Conservation (phyloP, 129 eudicot genomes). For the Gnaphalium uliginosum region DNA sequence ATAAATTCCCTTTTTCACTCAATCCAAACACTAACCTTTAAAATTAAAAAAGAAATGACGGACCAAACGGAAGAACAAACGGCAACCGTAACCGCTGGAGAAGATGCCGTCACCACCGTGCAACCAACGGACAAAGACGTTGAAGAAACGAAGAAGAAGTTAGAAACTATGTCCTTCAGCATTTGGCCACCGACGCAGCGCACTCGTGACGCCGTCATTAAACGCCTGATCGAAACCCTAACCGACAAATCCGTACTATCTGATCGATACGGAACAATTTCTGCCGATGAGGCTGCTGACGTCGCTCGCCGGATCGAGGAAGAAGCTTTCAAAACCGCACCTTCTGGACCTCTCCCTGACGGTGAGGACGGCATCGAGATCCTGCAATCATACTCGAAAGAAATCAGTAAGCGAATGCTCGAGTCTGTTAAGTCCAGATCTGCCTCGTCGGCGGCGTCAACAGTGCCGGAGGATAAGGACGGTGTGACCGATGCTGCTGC, state of each 20-base stretch:
- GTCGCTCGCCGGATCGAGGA: slow-evolving; percentile 51
- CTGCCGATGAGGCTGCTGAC: slow-evolving; percentile 59
- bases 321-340: slow-evolving; percentile 40
- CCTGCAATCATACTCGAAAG: slow-evolving; percentile 74
- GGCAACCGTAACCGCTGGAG: slow-evolving; percentile 18
- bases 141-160: slow-evolving; percentile 21
- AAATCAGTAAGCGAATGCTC: slow-evolving; percentile 80
- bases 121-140: not conserved
- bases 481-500: not conserved
- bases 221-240: slow-evolving; percentile 84
- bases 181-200: slow-evolving; percentile 94
- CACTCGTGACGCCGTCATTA: slow-evolving; percentile 81
- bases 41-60: not conserved
- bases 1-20: not conserved
- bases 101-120: slow-evolving; percentile 23
- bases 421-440: slow-evolving; percentile 77
- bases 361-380: slow-evolving; percentile 82
- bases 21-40: not conserved
- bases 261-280: slow-evolving; percentile 70
- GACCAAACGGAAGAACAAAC: slow-evolving; percentile 25
- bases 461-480: slow-evolving; percentile 9
- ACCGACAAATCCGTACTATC: slow-evolving; percentile 71
- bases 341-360: slow-evolving; percentile 29
- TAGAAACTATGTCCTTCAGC: slow-evolving; percentile 58
- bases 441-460: slow-evolving; percentile 19